Evolutionary conservation across 768 basidiomycete species (phyloP).

Genomic region (Leccinum subgranulosum): DNA sequence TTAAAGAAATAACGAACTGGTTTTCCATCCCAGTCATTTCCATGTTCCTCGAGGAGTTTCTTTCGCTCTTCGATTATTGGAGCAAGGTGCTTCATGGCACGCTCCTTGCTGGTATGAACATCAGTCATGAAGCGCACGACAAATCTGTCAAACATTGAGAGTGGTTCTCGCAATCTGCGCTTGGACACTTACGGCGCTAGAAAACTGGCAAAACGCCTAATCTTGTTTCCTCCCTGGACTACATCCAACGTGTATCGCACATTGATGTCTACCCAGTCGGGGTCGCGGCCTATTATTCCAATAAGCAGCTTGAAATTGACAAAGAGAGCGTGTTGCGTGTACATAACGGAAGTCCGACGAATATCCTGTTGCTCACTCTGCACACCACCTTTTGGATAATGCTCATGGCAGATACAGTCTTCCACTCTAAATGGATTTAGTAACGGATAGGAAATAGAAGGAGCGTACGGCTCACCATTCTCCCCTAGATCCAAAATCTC

Average conservation of each 20-base stretch:
- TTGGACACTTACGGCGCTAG: not conserved
- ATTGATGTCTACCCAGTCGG: conserved; percentile 3
- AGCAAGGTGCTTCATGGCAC: not conserved
- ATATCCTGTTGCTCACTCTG: not conserved
- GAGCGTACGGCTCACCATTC: not conserved
- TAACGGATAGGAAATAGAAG: no score
- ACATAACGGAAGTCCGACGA: not conserved
- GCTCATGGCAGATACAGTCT: not conserved
- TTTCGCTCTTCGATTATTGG: conserved; percentile 2
- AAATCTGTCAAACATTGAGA: not conserved
- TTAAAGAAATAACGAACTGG: not conserved
- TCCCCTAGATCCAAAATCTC: not conserved
- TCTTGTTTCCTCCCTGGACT: not conserved
- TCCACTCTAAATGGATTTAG: not conserved
- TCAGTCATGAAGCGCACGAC: not conserved
- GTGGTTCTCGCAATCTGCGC: no score
- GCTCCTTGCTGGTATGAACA: not conserved
- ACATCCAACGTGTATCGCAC: not conserved
- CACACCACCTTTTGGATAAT: not conserved
- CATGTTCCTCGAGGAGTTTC: not conserved
- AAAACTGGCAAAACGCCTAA: not conserved
- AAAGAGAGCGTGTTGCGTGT: not conserved
- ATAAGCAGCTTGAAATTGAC: not conserved
- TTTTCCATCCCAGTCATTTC: not conserved
- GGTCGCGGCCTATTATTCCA: not conserved